phyloP scores from a whole-genome alignment of 2,329 filamentous ascomycete species.

The Aspergillus sp. region DNA sequence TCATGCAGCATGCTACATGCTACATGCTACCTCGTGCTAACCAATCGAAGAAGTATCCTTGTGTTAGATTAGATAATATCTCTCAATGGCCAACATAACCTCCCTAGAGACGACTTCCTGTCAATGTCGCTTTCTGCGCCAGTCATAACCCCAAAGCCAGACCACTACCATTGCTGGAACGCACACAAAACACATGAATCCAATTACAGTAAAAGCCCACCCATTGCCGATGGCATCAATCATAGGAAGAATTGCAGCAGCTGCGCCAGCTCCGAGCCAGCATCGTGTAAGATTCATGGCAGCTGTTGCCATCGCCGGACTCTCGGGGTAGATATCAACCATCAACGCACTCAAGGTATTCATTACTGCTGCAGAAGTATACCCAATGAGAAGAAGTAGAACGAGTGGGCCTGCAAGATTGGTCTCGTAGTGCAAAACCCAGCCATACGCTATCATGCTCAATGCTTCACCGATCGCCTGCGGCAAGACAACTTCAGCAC shows the following conservation, averaged over 20 bases:
- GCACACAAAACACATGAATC: slow-evolving; percentile 25
- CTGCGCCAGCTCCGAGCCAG: slow-evolving; percentile 42
- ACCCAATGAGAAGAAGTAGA: slow-evolving; percentile 38
- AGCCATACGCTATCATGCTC: slow-evolving; percentile 38
- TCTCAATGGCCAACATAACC: not conserved
- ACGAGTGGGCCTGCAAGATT: slow-evolving; percentile 37
- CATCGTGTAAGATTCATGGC: slow-evolving; percentile 47
- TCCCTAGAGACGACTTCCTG: not conserved
- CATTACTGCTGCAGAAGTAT: slow-evolving; percentile 37
- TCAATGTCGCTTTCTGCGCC: not conserved
- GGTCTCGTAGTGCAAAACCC: slow-evolving; percentile 35
- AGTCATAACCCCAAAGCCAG: not conserved
- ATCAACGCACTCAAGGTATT: slow-evolving; percentile 49
- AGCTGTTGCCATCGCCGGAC: slow-evolving; percentile 42
- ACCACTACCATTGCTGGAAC: not conserved
- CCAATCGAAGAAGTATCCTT: no score
- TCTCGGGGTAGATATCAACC: slow-evolving; percentile 44
- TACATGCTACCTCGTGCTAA: no score
- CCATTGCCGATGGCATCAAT: slow-evolving; percentile 41
- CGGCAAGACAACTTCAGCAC: slow-evolving; percentile 39
- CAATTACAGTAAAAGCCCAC: slow-evolving; percentile 46
- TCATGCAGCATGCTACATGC: no score
- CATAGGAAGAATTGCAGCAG: slow-evolving; percentile 44
- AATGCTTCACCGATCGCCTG: slow-evolving; percentile 30
- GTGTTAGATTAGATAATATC: not conserved